These are phyloP conservation scores for Herpetomonas tarakana DNA, from an alignment of 208 protist genomes.

Conservation along the genomic window DNA sequence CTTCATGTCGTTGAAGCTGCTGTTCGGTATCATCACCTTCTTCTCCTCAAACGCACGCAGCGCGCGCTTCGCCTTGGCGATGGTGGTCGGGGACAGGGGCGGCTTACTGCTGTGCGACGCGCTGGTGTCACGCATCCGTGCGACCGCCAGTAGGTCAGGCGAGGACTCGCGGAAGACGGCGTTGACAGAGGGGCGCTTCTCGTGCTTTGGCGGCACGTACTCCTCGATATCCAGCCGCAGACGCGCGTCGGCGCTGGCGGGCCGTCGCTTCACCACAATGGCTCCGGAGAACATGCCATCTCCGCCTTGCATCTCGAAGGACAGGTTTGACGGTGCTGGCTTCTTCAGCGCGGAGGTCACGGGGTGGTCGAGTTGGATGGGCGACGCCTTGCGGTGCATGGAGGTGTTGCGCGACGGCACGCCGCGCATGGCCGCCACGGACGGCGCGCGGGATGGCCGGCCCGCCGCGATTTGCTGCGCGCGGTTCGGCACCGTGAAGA, in stretches of 20 bases:
- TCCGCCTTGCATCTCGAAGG: neutral
- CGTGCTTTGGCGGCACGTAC: neutral
- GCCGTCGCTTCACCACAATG: conserved; percentile 37
- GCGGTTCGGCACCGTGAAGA: conserved; percentile 64
- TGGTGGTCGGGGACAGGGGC: conserved; percentile 39
- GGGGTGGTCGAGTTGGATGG: conserved; percentile 23
- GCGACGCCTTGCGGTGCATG: conserved; percentile 6
- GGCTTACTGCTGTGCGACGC: conserved; percentile 11
- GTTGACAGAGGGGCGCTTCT: conserved; percentile 7
- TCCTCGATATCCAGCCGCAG: conserved; percentile 11
- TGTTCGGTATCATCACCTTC: conserved; percentile 35
- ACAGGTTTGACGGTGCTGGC: neutral
- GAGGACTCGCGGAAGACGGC: conserved; percentile 31
- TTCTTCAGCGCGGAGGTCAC: conserved; percentile 47
- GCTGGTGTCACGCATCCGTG: conserved; percentile 38
- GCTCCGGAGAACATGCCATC: conserved; percentile 20
- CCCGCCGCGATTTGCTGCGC: conserved; percentile 50
- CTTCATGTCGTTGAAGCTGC: conserved; percentile 23
- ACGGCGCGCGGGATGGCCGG: conserved; percentile 27
- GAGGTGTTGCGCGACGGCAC: conserved; percentile 18
- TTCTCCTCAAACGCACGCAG: conserved; percentile 40
- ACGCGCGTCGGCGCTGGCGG: conserved; percentile 40
- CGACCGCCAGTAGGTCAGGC: conserved; percentile 41
- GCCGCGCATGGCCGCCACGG: conserved; percentile 10
- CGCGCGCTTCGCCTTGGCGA: conserved; percentile 29